Conservation (phyloP, 306 rosid genomes). For the Hylodesmum podocarpum region DNA sequence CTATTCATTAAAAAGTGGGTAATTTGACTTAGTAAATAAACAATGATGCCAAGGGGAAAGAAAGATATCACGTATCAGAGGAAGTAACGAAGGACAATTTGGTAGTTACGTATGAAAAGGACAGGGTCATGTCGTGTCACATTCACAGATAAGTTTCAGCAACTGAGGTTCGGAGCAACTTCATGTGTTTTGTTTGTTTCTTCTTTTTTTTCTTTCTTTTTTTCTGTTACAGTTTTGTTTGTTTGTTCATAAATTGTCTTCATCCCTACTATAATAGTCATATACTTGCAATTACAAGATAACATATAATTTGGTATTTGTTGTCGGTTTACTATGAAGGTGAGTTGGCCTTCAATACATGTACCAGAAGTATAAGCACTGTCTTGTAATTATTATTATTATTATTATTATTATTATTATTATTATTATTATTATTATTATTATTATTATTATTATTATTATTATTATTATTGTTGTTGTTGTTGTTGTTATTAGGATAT, state of each 20-base stretch:
- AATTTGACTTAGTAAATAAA: not conserved
- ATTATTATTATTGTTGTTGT: too few relatives aligned
- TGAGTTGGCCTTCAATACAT: too few relatives aligned
- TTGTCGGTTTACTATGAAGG: not conserved
- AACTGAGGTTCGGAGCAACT: conserved; percentile 57
- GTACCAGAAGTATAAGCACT: too few relatives aligned
- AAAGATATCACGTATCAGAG: not conserved
- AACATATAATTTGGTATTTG: not conserved
- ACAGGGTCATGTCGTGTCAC: not conserved
- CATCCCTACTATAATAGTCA: not conserved
- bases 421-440: too few relatives aligned
- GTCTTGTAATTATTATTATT: too few relatives aligned
- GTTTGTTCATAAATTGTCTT: not conserved
- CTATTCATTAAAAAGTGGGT: not conserved
- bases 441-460: too few relatives aligned
- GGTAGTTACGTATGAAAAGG: conserved; percentile 10
- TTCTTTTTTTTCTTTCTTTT: too few relatives aligned
- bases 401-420: too few relatives aligned
- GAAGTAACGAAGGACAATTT: not conserved
- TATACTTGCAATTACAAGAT: not conserved
- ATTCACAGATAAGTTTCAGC: conserved; percentile 34
- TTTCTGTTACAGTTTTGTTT: too few relatives aligned
- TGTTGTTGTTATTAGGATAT: too few relatives aligned
- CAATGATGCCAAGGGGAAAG: not conserved
- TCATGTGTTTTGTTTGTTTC: conserved; percentile 30